Evolutionary conservation across 2,329 filamentous ascomycete genomes (phyloP).

Genomic region (Penicillium sp.): DNA sequence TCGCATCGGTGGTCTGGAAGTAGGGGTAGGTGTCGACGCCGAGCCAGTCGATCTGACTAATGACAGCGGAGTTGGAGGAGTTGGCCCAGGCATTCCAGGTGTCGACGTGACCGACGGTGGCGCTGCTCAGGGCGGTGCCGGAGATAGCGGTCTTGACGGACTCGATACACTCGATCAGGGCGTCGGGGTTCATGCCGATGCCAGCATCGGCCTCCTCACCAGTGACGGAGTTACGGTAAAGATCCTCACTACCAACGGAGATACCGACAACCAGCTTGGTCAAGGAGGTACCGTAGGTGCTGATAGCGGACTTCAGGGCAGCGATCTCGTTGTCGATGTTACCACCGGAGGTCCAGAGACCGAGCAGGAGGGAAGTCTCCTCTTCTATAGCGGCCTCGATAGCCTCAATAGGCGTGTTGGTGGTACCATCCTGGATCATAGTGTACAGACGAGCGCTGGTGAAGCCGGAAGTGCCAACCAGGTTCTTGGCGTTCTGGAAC

Average conservation of each 20-base stretch:
- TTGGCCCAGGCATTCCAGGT: constrained; percentile 84
- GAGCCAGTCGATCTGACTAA: constrained; percentile 71
- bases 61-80: constrained; percentile 67
- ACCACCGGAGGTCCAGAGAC: constrained; percentile 77
- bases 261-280: constrained; percentile 66
- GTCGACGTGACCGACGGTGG: constrained; percentile 78
- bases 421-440: constrained; percentile 60
- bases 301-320: constrained; percentile 69
- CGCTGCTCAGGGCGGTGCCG: constrained; percentile 55
- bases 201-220: constrained; percentile 64
- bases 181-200: constrained; percentile 61
- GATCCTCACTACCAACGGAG: constrained; percentile 82
- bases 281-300: constrained; percentile 66
- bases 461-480: constrained; percentile 43
- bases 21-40: constrained; percentile 85
- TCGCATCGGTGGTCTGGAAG: constrained; percentile 69
- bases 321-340: constrained; percentile 71
- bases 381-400: constrained; percentile 82
- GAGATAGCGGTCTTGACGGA: constrained; percentile 64
- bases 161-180: constrained; percentile 68
- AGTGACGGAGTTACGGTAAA: constrained; percentile 74
- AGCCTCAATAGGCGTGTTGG: constrained; percentile 65
- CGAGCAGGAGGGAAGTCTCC: constrained; percentile 75
- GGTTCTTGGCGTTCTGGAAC: constrained; percentile 47
- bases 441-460: constrained; percentile 59